Evolutionary conservation across 106 monocot genomes (phyloP), one percentile per base, ranked within the genome.

Genomic region (Acorus calamus): DNA sequence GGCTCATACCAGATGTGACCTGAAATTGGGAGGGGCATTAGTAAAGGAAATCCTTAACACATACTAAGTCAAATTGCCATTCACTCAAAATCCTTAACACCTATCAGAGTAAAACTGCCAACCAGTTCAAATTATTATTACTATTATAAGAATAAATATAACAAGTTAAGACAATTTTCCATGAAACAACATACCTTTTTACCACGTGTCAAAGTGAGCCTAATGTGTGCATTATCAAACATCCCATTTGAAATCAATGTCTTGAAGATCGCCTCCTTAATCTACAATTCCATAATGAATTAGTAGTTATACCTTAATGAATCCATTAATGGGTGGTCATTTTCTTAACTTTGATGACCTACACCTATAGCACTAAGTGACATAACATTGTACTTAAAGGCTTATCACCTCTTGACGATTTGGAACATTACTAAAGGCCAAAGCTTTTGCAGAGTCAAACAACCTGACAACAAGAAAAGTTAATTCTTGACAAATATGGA

Each of bases 1-100:
- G 94, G 68, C 90, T 96, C 94, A 96, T 90, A 60, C 94, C 94
- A 62, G 94, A 96, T 64, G 94, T 96, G 69, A 96, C 94, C 94
- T 96, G 67, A 71, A 58, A 50, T 28, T 28, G 0, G 28, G 28
- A 28, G 28, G 28, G 28, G 28, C 28, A 28, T 28, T 28, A 28
- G 28, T 28, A 28, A 28, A 28, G 28, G 28, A 28, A 28, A 28
- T 28, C 28, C 28, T 28, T 28, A 28, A 28, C 28, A 0, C 28
- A 28, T 28, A 1, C 28, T 28, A 28, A 28, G 28, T 0, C 28
- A 28, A 28, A 28, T 28, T 28, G 28, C 28, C 28, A 28, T 28
- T 28, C 28, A 28, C 28, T 28, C 28, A 28, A 28, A 28, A 28
- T 28, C 28, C 28, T 28, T 28, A 28, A 28, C 28, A 28, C 28